Percentiles rank a stretch among this genome's conserved stretches.
Conservation (phyloP, 2,329 filamentous ascomycete species). For the Paecilomyces sp. region DNA sequence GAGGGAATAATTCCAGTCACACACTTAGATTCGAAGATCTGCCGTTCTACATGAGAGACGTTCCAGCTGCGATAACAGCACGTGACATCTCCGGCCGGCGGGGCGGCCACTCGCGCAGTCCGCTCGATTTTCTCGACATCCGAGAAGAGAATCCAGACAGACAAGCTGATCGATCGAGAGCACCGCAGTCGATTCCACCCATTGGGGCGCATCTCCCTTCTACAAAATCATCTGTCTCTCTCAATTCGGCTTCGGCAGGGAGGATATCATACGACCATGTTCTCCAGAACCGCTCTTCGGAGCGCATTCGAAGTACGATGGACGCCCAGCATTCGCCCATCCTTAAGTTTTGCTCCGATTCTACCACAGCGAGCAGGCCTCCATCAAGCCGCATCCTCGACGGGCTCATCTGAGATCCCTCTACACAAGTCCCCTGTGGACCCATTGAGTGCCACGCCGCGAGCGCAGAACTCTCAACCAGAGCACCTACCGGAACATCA, state of each 20-base stretch:
- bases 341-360: conserved; percentile 11
- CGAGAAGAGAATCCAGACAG: conserved; percentile 6
- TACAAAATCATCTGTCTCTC: conserved; percentile 3
- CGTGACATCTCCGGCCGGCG: conserved; percentile 20
- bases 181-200: neutral
- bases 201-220: conserved; percentile 6
- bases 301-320: conserved; percentile 20
- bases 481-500: conserved; percentile 1
- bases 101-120: conserved; percentile 19
- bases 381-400: conserved; percentile 26
- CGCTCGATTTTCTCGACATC: conserved; percentile 26
- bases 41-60: too few relatives aligned
- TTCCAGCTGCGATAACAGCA: conserved; percentile 6
- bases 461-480: conserved; percentile 17
- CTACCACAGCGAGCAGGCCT: conserved; percentile 33
- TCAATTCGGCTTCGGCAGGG: conserved; percentile 6
- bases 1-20: too few relatives aligned
- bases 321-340: conserved; percentile 4
- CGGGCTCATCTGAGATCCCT: conserved; percentile 20
- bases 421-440: conserved; percentile 21
- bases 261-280: conserved; percentile 19
- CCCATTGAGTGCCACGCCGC: conserved; percentile 18
- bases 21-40: too few relatives aligned
- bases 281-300: conserved; percentile 27
- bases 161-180: conserved; percentile 3